These are phyloP conservation scores for Fragaria vesca DNA, from an alignment of 306 rosid species.

Conservation along the genomic window DNA sequence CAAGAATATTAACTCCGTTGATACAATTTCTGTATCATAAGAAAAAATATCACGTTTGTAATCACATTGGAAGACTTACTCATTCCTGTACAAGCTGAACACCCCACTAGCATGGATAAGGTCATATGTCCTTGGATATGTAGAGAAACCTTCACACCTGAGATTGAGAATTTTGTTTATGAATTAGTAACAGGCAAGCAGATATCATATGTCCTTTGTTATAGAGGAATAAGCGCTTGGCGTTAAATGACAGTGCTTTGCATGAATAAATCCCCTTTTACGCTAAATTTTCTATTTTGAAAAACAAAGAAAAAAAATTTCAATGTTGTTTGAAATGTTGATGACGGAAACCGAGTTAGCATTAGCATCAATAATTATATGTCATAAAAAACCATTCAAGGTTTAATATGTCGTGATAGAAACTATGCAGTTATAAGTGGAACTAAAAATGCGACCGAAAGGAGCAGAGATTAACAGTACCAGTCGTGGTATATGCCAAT, in stretches of 20 bases:
- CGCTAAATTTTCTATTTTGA: background rate
- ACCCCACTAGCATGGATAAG: conserved; percentile 77
- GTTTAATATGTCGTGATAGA: background rate
- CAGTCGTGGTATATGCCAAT: conserved; percentile 97
- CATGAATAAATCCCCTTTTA: background rate
- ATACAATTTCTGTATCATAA: background rate
- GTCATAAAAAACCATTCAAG: background rate
- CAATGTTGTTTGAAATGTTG: background rate
- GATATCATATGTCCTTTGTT: background rate
- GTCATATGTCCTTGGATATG: conserved; percentile 97
- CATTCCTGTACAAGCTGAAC: conserved; percentile 71
- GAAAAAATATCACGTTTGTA: background rate
- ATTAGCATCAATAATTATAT: background rate
- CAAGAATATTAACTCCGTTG: background rate
- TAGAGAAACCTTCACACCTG: conserved; percentile 99
- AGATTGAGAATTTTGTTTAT: background rate
- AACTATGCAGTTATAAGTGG: background rate
- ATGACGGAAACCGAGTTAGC: background rate
- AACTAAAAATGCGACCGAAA: background rate
- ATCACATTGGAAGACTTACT: conserved; percentile 49
- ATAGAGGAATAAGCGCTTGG: background rate
- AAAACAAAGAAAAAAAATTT: background rate
- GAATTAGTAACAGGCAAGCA: background rate
- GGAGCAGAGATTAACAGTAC: conserved; percentile 35
- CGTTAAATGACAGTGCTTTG: background rate